Evolutionary conservation across 208 protist genomes (phyloP), one percentile per base, ranked within the genome.

Genomic region (Lotmaria passim): DNA sequence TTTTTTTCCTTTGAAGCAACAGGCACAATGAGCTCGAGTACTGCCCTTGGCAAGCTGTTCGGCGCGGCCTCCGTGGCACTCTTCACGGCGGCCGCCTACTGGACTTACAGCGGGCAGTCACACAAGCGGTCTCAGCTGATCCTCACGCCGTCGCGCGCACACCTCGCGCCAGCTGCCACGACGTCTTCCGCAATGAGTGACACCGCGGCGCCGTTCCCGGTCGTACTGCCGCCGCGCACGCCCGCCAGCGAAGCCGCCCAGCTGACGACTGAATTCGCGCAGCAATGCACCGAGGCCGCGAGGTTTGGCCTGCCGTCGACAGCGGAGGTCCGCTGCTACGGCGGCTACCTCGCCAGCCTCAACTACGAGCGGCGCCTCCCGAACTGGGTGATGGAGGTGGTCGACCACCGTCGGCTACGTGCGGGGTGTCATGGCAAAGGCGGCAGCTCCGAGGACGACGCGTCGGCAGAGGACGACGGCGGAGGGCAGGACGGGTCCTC

Each of bases 341-440:
- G 81, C 51, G 83, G 80, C 30, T 95, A 93, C 73, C 52, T 91
- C 21, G 73, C 90, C 46, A 86, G 83, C 41, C 85, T 95, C 63
- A 91, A 93, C 78, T 89, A 90, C 61, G 85, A 95, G 73, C 82
- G 87, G 7, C 75, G 90, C 24, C 73, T 90, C 34, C 90, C 90
- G 8, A 91, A 90, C 67, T 95, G 85, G 83, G 90, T 95, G 48
- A 60, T 93, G 66, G 87, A 95, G 72, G 67, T 78, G n/a, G 28
- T 91, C 26, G 73, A 83, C 60, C 53, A 73, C 53, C 34, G 59
- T 14, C 44, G 56, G 31, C 72, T 75, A 30, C 69, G 24, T 26
- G 28, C 33, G 12, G 67, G 19, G 7, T 34, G 43, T 26, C 31
- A 52, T 47, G 12, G 39, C 36, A 19, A 11, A 24, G 17, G 24